These are phyloP conservation scores for Alternaria postmessia DNA, from an alignment of 2,329 filamentous ascomycete species.

Conservation along the genomic window DNA sequence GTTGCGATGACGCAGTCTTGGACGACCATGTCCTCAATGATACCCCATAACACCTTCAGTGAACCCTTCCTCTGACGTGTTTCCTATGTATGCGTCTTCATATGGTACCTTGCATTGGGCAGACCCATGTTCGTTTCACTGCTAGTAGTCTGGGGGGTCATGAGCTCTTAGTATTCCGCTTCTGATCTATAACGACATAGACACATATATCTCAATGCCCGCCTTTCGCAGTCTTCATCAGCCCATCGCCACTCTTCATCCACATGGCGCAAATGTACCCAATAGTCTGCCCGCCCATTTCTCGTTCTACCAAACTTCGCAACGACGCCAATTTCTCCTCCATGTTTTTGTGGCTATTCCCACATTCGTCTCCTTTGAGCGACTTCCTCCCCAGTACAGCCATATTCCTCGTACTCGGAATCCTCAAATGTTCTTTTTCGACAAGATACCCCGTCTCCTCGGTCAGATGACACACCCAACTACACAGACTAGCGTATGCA, in stretches of 20 bases:
- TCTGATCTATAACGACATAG: not conserved
- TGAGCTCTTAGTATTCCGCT: not conserved
- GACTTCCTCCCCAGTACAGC: conserved; percentile 73
- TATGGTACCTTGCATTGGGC: not conserved
- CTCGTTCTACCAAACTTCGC: conserved; percentile 66
- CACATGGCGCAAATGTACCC: conserved; percentile 57
- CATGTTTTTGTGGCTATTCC: conserved; percentile 26
- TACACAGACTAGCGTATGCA: conserved; percentile 83
- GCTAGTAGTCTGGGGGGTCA: not conserved
- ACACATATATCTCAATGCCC: conserved; percentile 43
- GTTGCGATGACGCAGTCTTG: conserved; percentile 32
- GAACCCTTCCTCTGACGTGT: conserved; percentile 10
- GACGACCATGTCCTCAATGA: conserved; percentile 46
- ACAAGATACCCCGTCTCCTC: conserved; percentile 75
- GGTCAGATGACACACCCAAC: conserved; percentile 76
- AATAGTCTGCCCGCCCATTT: conserved; percentile 54
- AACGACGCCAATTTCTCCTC: conserved; percentile 38
- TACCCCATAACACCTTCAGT: conserved; percentile 47
- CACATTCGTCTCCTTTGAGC: conserved; percentile 62
- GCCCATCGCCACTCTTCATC: conserved; percentile 60
- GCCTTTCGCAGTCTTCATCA: conserved; percentile 56
- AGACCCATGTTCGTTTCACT: not conserved
- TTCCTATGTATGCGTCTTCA: not conserved
- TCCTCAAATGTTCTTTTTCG: conserved; percentile 86
- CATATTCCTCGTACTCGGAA: conserved; percentile 90